A percentile compares a stretch with the other conserved stretches of the same genome.
phyloP scores from a whole-genome alignment of 2,329 filamentous ascomycete genomes.

The Cryphonectria japonica region DNA sequence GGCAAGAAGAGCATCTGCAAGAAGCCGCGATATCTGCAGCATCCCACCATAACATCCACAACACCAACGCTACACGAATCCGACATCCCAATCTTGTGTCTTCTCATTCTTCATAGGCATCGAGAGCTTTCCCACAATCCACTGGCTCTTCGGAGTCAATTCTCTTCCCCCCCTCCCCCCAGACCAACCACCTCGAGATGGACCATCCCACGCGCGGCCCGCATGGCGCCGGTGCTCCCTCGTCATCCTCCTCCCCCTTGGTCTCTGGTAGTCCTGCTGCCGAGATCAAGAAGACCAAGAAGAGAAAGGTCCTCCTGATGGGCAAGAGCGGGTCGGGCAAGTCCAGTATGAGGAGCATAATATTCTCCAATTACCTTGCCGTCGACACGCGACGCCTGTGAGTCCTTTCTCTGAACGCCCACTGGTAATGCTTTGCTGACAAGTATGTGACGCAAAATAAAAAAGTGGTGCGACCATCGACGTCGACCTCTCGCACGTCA shows the following conservation, averaged over 20 bases:
- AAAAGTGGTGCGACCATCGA: constrained; percentile 88
- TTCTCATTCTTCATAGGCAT: not conserved
- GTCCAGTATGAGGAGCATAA: constrained; percentile 97
- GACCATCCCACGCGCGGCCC: constrained; percentile 15
- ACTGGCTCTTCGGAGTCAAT: constrained; percentile 6
- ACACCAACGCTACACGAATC: not conserved
- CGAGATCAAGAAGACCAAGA: constrained; percentile 72
- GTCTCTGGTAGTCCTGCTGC: constrained; percentile 35
- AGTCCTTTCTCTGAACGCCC: constrained; percentile 34
- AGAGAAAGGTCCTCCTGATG: constrained; percentile 88
- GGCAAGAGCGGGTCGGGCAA: constrained; percentile 97
- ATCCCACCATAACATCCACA: not conserved
- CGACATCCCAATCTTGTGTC: not conserved
- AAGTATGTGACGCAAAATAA: not conserved
- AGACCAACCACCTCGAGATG: constrained; percentile 16
- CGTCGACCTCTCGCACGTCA: constrained; percentile 97
- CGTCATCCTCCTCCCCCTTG: constrained; percentile 38
- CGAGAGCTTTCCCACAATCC: not conserved
- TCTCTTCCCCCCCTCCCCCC: not conserved
- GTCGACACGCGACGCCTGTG: constrained; percentile 87
- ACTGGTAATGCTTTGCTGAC: constrained; percentile 18
- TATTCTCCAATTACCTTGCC: constrained; percentile 98
- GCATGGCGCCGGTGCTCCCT: constrained; percentile 21
- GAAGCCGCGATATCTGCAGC: not conserved
- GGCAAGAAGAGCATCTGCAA: constrained; percentile 10